Evolutionary conservation across 345 rosid genomes (phyloP).

Genomic region (Boechera retrofracta): DNA sequence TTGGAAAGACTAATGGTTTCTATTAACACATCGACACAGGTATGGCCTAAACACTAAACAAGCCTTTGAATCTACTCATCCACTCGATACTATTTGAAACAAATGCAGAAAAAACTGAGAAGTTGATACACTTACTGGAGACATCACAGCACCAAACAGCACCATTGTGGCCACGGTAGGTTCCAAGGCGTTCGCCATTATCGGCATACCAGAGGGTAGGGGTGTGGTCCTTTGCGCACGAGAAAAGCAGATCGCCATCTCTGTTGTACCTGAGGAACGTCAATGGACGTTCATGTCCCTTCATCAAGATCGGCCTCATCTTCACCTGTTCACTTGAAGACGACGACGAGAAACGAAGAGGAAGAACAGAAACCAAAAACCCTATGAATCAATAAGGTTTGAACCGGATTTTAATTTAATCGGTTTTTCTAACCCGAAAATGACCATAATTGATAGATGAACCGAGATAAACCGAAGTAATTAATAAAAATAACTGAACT

Average conservation of each 20-base stretch:
- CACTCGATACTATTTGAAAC: neutral
- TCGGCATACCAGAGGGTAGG: slow-evolving; percentile 98
- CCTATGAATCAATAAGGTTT: too few species aligned
- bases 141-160: slow-evolving; percentile 83
- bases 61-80: neutral
- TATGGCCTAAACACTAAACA: neutral
- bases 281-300: slow-evolving; percentile 97
- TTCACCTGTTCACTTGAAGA: neutral
- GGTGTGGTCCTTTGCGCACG: slow-evolving; percentile 94
- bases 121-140: too few species aligned
- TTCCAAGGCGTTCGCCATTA: slow-evolving; percentile 93
- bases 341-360: too few species aligned
- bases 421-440: too few species aligned
- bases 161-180: slow-evolving; percentile 97
- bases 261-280: slow-evolving; percentile 88
- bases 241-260: slow-evolving; percentile 91
- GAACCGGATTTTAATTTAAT: too few species aligned
- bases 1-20: neutral
- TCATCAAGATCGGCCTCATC: slow-evolving; percentile 97
- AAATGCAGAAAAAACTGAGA: neutral
- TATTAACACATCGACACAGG: too few species aligned
- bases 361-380: too few species aligned
- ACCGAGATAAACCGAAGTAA: too few species aligned
- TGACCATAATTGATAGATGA: too few species aligned
- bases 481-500: too few species aligned